Base-by-base conservation (phyloP, 345 rosid genomes). In the Gossypium arboreum region DNA sequence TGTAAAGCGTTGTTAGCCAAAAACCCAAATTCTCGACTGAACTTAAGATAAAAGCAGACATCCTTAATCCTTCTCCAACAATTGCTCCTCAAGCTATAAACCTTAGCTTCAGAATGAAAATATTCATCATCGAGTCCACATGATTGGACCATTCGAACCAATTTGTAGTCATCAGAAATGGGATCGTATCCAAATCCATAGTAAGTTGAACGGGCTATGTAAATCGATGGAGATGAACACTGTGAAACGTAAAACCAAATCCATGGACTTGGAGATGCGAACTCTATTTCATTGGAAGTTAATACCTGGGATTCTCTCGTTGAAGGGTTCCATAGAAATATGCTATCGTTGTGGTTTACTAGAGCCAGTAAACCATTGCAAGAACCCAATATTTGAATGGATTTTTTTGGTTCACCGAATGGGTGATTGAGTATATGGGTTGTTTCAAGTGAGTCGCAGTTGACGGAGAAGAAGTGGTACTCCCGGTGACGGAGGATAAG, bases 111-210 rank as follows among this genome's bases (percentile, higher is more conserved):
- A 52, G 72, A 74, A 1, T 76, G 81, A 22, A 66, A 65, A 16
- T 74, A 72, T 4, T 75, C 73, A 29, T 41, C 67, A 1, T 43
- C 39, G 4, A 63, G 61, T 12, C 65, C 65, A 12, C 73, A 62
- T 29, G 81, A 83, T 66, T 79, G 82, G 6, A 81, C 80, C 59
- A 78, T 79, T 68, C 90, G 54, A 12, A 67, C 58, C 52, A 85
- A 25, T 48, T 81, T 78, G 59, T 85, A 85, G 57, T 85, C 88
- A 45, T 84, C 84, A 0, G 1, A 47, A 51, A 60, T 9, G 3
- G 63, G 66, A 72, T 85, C 88, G 39, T 73, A 77, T 4, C 90
- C 90, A 2, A 86, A 86, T 11, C 90, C 90, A 81, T 57, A 43
- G 43, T 43, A 15, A 64, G 43, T 18, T 16, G 24, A 17, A 51